Conservation (phyloP, 768 basidiomycete genomes). For the Leccinum obscurum region DNA sequence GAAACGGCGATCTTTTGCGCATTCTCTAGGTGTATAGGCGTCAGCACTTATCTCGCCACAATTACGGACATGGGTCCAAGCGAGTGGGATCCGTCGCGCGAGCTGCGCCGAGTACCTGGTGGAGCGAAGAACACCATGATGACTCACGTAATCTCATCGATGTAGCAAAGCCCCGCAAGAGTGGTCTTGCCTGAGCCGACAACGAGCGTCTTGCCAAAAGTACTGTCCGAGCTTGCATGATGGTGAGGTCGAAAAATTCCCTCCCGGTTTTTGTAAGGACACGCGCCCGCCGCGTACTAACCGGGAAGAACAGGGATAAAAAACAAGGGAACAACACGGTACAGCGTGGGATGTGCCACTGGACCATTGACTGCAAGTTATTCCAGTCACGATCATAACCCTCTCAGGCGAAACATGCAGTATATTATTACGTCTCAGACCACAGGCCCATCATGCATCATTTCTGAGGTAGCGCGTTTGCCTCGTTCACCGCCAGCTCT, state of each 20-base stretch:
- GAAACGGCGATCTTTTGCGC: slow-evolving; percentile 68
- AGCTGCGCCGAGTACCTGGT: slow-evolving; percentile 4
- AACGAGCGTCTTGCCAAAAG: slow-evolving; percentile 28
- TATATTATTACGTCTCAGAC: slow-evolving; percentile 4
- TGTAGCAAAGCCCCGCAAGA: slow-evolving; percentile 29
- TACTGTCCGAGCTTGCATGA: slow-evolving; percentile 24
- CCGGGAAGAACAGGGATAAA: slow-evolving; percentile 16
- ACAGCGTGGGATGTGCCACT: slow-evolving; percentile 24
- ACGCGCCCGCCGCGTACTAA: slow-evolving; percentile 22
- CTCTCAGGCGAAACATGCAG: too few relatives aligned
- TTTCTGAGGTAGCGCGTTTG: neutral
- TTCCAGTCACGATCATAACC: too few relatives aligned
- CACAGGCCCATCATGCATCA: too few relatives aligned
- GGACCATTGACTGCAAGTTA: neutral
- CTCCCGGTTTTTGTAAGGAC: slow-evolving; percentile 22
- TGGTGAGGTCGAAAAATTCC: slow-evolving; percentile 4
- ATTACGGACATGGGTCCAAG: neutral
- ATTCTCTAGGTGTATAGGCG: slow-evolving; percentile 21
- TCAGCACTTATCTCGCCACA: slow-evolving; percentile 5
- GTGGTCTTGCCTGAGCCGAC: slow-evolving; percentile 21
- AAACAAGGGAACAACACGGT: slow-evolving; percentile 17
- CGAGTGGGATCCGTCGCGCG: neutral
- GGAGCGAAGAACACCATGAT: neutral
- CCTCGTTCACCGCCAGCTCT: slow-evolving; percentile 13
- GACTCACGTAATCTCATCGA: slow-evolving; percentile 33